Evolutionary conservation across 2,329 filamentous ascomycete species (phyloP).

Genomic region (Penicillium corylophilum): DNA sequence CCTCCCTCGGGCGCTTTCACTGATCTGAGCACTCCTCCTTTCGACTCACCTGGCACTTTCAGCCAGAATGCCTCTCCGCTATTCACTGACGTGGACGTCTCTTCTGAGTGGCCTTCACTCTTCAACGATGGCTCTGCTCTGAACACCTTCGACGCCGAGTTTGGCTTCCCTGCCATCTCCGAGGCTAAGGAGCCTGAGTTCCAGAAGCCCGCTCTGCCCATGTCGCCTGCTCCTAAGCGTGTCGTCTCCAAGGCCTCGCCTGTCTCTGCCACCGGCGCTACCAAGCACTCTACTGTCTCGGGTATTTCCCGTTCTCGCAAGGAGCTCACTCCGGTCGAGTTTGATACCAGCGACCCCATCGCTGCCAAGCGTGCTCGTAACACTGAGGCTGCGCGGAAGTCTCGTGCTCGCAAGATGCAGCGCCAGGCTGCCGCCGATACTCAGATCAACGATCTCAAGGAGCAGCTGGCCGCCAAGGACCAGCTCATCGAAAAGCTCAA

Average conservation of each 20-base stretch:
- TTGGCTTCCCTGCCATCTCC: constrained; percentile 32
- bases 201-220: constrained; percentile 39
- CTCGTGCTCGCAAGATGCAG: constrained; percentile 79
- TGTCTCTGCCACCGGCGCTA: constrained; percentile 28
- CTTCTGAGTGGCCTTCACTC: constrained; percentile 69
- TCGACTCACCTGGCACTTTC: constrained; percentile 70
- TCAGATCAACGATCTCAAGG: constrained; percentile 67
- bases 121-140: constrained; percentile 34
- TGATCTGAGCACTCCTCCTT: constrained; percentile 77
- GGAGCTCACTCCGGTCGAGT: constrained; percentile 73
- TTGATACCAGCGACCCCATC: constrained; percentile 71
- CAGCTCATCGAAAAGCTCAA: constrained; percentile 20
- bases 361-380: constrained; percentile 93
- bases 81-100: constrained; percentile 57
- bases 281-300: constrained; percentile 66
- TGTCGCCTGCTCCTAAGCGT: constrained; percentile 41
- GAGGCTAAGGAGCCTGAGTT: constrained; percentile 19
- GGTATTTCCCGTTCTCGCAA: constrained; percentile 78
- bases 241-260: constrained; percentile 36
- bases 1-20: constrained; percentile 82
- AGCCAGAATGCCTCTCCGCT: constrained; percentile 76
- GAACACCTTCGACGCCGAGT: constrained; percentile 30
- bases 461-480: constrained; percentile 34
- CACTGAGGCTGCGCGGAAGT: constrained; percentile 90
- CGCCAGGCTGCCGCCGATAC: constrained; percentile 73